A percentile compares a stretch with the other conserved stretches of the same genome.
Evolutionary conservation across 1,284 basidiomycete genomes (phyloP).

Genomic region (Rugiboletus extremiorientalis): DNA sequence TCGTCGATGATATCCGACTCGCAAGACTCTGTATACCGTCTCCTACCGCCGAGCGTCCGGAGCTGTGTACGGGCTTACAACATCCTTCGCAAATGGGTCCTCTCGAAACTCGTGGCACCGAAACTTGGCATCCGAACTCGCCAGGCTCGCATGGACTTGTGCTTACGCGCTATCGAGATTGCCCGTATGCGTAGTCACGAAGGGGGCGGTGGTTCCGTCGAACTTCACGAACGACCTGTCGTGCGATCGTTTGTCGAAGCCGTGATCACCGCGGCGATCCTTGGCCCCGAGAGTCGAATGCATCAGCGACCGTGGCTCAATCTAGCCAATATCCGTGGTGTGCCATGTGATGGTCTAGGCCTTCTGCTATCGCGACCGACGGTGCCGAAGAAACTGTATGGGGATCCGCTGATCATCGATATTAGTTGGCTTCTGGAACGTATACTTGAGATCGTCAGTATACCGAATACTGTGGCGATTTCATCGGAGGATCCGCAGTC

Average conservation of each 20-base stretch:
- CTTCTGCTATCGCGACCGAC: conserved; percentile 54
- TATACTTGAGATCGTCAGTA: conserved; percentile 71
- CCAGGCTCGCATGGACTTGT: conserved; percentile 69
- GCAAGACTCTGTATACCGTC: conserved; percentile 67
- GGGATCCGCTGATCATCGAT: conserved; percentile 63
- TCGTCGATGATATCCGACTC: conserved; percentile 67
- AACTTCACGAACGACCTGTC: conserved; percentile 51
- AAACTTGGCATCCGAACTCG: conserved; percentile 58
- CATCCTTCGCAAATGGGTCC: conserved; percentile 74
- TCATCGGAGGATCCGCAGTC: conserved; percentile 48
- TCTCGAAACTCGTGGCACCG: conserved; percentile 63
- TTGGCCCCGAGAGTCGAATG: conserved; percentile 72
- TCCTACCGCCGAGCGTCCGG: conserved; percentile 70
- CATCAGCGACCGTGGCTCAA: conserved; percentile 73
- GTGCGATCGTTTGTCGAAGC: conserved; percentile 78
- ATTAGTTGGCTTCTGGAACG: conserved; percentile 81
- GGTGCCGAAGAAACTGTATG: conserved; percentile 43
- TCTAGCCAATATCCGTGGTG: conserved; percentile 58
- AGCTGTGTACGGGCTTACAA: conserved; percentile 72
- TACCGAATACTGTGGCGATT: conserved; percentile 68
- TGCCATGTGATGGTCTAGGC: conserved; percentile 58
- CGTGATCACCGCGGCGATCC: conserved; percentile 64
- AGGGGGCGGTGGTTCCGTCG: conserved; percentile 28
- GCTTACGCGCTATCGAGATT: conserved; percentile 69
- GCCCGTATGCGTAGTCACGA: conserved; percentile 60